Percentiles rank a stretch among this genome's conserved stretches.
Evolutionary conservation across 2,329 filamentous ascomycete genomes (phyloP).

Genomic region (Dichotomopilus funicola): DNA sequence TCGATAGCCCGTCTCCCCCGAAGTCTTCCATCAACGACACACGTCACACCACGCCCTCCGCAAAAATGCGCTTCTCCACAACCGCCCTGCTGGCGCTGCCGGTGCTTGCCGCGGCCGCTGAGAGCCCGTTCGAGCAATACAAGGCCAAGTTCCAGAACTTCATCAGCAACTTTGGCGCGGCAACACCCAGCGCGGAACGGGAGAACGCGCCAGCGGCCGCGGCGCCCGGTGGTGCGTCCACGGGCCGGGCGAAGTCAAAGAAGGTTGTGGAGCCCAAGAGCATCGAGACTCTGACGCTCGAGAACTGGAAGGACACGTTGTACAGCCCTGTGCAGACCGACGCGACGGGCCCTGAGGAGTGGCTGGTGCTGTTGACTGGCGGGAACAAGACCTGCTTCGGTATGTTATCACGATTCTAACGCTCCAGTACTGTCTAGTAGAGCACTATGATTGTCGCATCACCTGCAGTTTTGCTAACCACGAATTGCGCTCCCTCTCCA

Average conservation of each 20-base stretch:
- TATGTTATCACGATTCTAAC: slow-evolving; percentile 29
- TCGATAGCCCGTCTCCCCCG: not conserved
- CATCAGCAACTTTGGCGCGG: slow-evolving; percentile 52
- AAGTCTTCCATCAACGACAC: not conserved
- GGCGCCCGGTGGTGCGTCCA: slow-evolving; percentile 33
- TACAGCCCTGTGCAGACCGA: slow-evolving; percentile 53
- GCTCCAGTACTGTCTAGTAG: not conserved
- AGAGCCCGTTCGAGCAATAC: slow-evolving; percentile 48
- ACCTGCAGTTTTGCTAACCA: not conserved
- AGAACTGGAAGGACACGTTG: slow-evolving; percentile 66
- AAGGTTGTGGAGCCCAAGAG: slow-evolving; percentile 36
- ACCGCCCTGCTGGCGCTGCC: slow-evolving; percentile 49
- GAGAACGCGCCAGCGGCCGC: slow-evolving; percentile 30
- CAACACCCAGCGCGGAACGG: slow-evolving; percentile 43
- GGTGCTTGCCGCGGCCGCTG: slow-evolving; percentile 47
- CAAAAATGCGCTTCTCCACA: slow-evolving; percentile 51
- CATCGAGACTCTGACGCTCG: slow-evolving; percentile 54
- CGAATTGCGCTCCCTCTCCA: slow-evolving; percentile 21
- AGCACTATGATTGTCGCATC: not conserved
- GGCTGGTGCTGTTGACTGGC: slow-evolving; percentile 68
- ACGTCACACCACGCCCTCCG: too few species aligned
- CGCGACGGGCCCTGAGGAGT: slow-evolving; percentile 61
- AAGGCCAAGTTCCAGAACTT: slow-evolving; percentile 59
- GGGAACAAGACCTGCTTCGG: slow-evolving; percentile 72
- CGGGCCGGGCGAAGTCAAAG: slow-evolving; percentile 40